Evolutionary conservation across 2,329 filamentous ascomycete species (phyloP), one percentile per base, ranked within the genome.

Genomic region (Dactylellina sp.): DNA sequence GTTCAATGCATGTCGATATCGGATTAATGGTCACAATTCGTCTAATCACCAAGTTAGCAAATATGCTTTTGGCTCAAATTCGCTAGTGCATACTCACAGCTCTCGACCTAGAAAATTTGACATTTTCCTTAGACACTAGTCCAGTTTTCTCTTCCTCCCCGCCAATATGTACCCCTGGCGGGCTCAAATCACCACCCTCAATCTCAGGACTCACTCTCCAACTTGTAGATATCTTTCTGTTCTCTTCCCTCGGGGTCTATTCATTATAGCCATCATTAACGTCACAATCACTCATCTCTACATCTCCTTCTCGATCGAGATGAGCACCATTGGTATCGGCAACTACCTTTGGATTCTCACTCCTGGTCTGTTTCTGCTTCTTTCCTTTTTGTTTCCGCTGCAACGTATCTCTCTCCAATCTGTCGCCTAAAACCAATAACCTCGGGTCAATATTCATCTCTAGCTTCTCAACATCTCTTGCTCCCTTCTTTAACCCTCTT

Each of bases 361-460:
- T 40, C 52, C 39, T 16, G 16, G 2, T 16, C 18, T 32, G 12
- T 18, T 11, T 18, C 16, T 2, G 14, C 12, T 18, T 32, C 28
- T 32, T 32, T 32, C 28, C 28, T 9, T 9, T 32, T 32, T 9
- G 28, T 22, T 22, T 18, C 24, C 18, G 50, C 28, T 53, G 32
- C 7, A n/a, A n/a, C n/a, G n/a, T n/a, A n/a, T 22, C 14, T 5
- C 16, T 2, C 14, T 5, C 25, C 16, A 35, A 14, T 16, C 11
- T 20, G 16, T 12, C 6, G 44, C 18, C 44, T 40, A 52, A 20
- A 18, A n/a, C 24, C 25, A 61, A 42, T 20, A 70, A 49, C n/a
- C 46, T 55, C 12, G 56, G 64, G 57, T 70, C 64, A 70, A 70
- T 70, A 61, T 46, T 61, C 35, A 40, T 39, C 9, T 32, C 49